These are phyloP conservation scores for Fusarium incarnatum DNA, from an alignment of 2,329 filamentous ascomycete species.

Conservation along the genomic window DNA sequence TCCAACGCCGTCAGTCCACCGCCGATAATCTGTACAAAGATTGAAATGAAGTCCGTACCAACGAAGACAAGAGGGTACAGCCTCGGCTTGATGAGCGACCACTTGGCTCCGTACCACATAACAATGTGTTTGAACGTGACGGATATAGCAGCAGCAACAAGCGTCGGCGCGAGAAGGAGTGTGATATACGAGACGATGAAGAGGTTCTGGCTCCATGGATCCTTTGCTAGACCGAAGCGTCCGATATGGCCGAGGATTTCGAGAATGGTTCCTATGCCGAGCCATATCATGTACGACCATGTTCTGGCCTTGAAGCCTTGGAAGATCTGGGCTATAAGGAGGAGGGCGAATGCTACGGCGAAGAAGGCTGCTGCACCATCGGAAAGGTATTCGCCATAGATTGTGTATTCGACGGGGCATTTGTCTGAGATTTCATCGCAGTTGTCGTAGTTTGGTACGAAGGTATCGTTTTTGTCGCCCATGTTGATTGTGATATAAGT, in stretches of 20 bases:
- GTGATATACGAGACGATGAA: constrained; percentile 57
- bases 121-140: constrained; percentile 60
- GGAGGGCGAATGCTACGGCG: constrained; percentile 50
- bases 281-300: constrained; percentile 54
- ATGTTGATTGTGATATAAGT: not conserved
- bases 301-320: constrained; percentile 51
- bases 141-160: constrained; percentile 60
- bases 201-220: constrained; percentile 55
- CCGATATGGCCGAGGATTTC: constrained; percentile 58
- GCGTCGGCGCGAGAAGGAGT: constrained; percentile 56
- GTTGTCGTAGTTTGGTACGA: constrained; percentile 25
- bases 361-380: constrained; percentile 47
- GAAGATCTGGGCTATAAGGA: constrained; percentile 49
- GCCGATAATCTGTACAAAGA: constrained; percentile 43
- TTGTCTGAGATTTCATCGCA: constrained; percentile 40
- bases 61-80: constrained; percentile 64
- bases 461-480: constrained; percentile 18
- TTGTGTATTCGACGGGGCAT: constrained; percentile 43
- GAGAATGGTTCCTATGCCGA: constrained; percentile 53
- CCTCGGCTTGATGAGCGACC: constrained; percentile 54
- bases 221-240: constrained; percentile 52
- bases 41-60: constrained; percentile 59
- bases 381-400: constrained; percentile 42
- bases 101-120: constrained; percentile 55
- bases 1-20: constrained; percentile 30